Conservation (phyloP, 2,329 filamentous ascomycete species). For the Pseudogymnoascus sp. region DNA sequence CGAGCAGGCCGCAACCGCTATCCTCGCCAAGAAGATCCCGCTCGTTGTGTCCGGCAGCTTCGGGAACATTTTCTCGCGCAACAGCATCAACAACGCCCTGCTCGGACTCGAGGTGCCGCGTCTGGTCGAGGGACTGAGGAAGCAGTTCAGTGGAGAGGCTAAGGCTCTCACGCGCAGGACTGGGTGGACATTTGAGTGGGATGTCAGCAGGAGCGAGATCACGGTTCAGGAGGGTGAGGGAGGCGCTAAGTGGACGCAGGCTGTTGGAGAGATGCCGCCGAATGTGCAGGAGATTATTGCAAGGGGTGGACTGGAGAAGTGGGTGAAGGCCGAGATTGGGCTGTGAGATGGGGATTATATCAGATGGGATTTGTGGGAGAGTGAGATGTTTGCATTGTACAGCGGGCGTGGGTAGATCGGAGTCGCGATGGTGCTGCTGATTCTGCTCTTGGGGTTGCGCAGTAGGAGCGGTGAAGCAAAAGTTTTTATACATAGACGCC, state of each 20-base stretch:
- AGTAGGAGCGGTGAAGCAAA: neutral
- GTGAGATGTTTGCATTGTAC: neutral
- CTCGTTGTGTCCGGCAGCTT: constrained; percentile 76
- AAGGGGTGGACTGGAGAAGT: constrained; percentile 68
- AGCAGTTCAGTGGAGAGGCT: constrained; percentile 43
- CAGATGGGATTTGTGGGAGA: neutral
- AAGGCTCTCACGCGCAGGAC: constrained; percentile 63
- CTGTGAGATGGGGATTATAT: neutral
- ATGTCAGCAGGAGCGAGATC: constrained; percentile 64
- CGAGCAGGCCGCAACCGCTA: constrained; percentile 83
- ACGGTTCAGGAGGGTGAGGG: constrained; percentile 60
- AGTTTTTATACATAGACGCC: neutral
- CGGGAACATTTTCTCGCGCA: constrained; percentile 73
- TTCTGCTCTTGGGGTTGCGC: neutral
- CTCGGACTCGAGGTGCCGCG: constrained; percentile 63
- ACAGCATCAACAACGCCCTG: constrained; percentile 72
- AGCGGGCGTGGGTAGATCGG: neutral
- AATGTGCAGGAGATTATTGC: constrained; percentile 85
- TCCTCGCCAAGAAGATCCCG: constrained; percentile 71
- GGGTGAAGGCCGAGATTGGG: constrained; percentile 65
- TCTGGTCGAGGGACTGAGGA: constrained; percentile 57
- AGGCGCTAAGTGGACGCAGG: constrained; percentile 65
- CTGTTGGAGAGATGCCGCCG: constrained; percentile 72
- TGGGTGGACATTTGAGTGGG: constrained; percentile 78
- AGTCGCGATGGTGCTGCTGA: neutral